Conservation (phyloP, 257 asterid species). For the Echites panduratus region DNA sequence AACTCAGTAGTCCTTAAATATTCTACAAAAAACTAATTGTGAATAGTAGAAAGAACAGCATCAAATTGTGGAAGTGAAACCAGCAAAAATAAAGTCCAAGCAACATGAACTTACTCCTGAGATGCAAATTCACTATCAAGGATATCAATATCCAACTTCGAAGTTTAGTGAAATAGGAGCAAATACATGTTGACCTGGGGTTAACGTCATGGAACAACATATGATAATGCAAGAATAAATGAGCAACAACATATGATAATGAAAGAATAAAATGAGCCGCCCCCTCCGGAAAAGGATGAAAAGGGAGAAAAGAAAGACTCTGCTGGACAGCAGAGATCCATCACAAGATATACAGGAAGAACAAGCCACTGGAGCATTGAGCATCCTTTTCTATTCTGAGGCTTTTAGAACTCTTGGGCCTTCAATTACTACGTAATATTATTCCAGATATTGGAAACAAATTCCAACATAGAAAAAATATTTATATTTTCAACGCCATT, state of each 20-base stretch:
- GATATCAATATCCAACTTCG: background rate
- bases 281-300: background rate
- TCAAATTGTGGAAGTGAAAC: background rate
- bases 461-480: background rate
- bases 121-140: background rate
- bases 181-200: background rate
- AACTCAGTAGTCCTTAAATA: background rate
- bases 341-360: background rate
- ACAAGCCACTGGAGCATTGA: background rate
- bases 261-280: background rate
- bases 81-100: background rate
- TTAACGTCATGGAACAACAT: background rate
- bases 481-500: background rate
- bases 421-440: background rate
- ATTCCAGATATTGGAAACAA: background rate
- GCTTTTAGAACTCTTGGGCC: background rate
- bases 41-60: background rate
- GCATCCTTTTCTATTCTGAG: background rate
- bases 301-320: background rate
- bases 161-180: background rate
- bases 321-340: background rate
- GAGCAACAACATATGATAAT: background rate
- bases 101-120: background rate
- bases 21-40: background rate
- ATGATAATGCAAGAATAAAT: background rate